Evolutionary conservation across 257 asterid genomes (phyloP).

Genomic region (Petrea volubilis): DNA sequence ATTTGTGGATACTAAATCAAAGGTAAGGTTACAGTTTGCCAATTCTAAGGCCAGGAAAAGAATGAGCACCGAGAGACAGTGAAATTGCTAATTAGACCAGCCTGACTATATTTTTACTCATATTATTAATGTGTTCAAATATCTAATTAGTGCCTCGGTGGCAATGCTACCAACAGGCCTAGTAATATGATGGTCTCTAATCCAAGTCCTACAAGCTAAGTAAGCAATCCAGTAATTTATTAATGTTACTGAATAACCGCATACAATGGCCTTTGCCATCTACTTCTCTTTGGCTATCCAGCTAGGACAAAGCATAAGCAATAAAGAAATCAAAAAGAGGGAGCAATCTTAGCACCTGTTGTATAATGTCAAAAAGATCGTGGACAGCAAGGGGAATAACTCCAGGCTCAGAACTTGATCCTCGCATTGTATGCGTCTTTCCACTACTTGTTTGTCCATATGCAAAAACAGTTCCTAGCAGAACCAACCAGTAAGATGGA

Average conservation of each 20-base stretch:
- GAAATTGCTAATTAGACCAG: not conserved
- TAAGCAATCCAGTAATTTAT: not conserved
- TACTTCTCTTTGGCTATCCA: not conserved
- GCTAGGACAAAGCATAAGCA: conserved; percentile 5
- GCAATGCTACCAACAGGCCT: not conserved
- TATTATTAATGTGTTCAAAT: not conserved
- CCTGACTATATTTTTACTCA: not conserved
- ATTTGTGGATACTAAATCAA: not conserved
- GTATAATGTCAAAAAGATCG: conserved; percentile 69
- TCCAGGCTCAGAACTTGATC: conserved; percentile 86
- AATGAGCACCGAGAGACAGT: not conserved
- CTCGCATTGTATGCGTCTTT: conserved; percentile 96
- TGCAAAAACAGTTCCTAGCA: conserved; percentile 90
- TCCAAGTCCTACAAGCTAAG: conserved; percentile 13
- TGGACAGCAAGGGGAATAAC: conserved; percentile 84
- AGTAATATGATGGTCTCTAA: not conserved
- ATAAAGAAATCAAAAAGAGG: not conserved
- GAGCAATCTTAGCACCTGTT: conserved; percentile 50
- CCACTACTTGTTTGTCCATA: conserved; percentile 99
- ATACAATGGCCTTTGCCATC: not conserved
- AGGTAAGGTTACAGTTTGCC: not conserved
- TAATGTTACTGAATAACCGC: not conserved
- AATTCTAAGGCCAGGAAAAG: not conserved
- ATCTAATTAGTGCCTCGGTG: not conserved
- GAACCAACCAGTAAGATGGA: conserved; percentile 14